phyloP scores from a whole-genome alignment of 148 eudicot genomes.

The Cornus controversa region DNA sequence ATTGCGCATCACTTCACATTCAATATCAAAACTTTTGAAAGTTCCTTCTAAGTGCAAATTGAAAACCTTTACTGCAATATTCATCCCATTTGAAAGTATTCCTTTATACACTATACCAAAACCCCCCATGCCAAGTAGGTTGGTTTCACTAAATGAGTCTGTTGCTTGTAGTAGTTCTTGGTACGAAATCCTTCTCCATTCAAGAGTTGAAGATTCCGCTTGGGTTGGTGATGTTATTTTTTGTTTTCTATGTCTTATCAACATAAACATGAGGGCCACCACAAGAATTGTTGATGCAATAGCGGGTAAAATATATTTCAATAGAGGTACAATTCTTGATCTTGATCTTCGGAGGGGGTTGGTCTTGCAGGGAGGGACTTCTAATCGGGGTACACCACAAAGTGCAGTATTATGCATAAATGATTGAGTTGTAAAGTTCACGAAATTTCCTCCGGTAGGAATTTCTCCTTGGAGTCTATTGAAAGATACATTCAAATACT shows the following conservation, averaged over 20 bases:
- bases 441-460: constrained; percentile 22
- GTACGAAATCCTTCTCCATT: constrained; percentile 24
- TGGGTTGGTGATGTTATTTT: neutral
- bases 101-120: constrained; percentile 24
- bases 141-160: constrained; percentile 18
- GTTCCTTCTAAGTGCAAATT: constrained; percentile 9
- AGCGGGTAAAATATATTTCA: constrained; percentile 21
- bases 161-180: constrained; percentile 23
- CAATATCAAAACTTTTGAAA: constrained; percentile 22
- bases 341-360: neutral
- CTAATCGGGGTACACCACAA: constrained; percentile 17
- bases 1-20: constrained; percentile 16
- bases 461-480: constrained; percentile 25
- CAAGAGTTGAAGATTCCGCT: neutral
- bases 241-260: constrained; percentile 7
- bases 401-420: constrained; percentile 17
- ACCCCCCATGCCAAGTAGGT: constrained; percentile 23
- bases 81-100: constrained; percentile 20
- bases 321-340: neutral
- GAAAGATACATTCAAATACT: constrained; percentile 20
- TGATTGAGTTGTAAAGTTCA: constrained; percentile 23
- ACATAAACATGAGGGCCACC: neutral
- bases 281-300: neutral
- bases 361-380: constrained; percentile 15
- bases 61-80: constrained; percentile 27